Base-by-base conservation (phyloP, 2,329 filamentous ascomycete genomes). In the Colletotrichum tanaceti region DNA sequence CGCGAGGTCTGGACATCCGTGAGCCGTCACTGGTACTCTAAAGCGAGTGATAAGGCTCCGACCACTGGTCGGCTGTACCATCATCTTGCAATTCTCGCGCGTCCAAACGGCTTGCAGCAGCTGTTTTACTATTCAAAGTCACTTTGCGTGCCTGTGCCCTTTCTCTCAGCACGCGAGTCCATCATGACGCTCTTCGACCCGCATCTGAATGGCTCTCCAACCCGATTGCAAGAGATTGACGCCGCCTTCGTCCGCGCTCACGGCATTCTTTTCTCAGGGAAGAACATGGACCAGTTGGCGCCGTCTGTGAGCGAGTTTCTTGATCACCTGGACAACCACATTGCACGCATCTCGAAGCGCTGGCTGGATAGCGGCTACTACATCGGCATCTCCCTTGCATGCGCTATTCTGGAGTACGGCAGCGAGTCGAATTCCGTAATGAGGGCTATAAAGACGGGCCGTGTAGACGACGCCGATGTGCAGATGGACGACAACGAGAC, bases 1-100 rank as follows among this genome's bases (percentile, higher is more conserved):
- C 83, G 92, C 0, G 93, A 97, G 57, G 87, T 89, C 0, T 98
- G 95, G 95, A 92, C 91, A 0, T 86, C 86, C 0, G 92, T 97
- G 0, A 91, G 92, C 0, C 83, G 90, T 0, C 89, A 91, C 49
- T 98, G 95, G 96, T 98, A 97, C 72, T 90, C 87, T 2, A 91
- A 91, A 72, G 93, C 93, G 0, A 92, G 92, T 0, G 91, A 97
- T 72, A 90, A 90, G 35, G 88, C 89, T 0, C 93, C 94, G 0
- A 86, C 86, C 0, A 89, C 91, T 0, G 95, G 95, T 0, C 85
- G 94, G 0, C 83, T 98, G 0, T 96, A 97, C 68, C 94, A 98
- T 72, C 94, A 98, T 74, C 82, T 98, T 0, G 95, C 94, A 0
- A 94, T 95, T 32, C 77, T 95, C 0, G 90, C 92, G 0, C 81